A percentile compares a stretch with the other conserved stretches of the same genome.
Conservation (phyloP, 2,329 filamentous ascomycete species). For the Hypoxylon sp. region DNA sequence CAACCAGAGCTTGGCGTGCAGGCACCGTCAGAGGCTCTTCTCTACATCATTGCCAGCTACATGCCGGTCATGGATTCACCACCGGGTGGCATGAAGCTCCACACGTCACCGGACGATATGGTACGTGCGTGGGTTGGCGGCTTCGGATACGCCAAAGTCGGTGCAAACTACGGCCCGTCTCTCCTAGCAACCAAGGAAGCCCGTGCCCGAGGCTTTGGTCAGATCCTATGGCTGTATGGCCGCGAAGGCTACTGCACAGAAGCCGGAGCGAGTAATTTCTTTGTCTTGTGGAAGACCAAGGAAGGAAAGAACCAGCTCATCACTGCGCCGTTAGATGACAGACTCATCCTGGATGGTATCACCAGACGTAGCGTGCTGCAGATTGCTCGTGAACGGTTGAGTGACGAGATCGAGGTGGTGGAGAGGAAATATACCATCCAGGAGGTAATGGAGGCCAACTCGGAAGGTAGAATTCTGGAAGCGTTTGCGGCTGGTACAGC, state of each 20-base stretch:
- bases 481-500: slow-evolving; percentile 90
- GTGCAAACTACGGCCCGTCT: slow-evolving; percentile 91
- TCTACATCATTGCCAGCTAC: slow-evolving; percentile 82
- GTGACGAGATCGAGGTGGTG: slow-evolving; percentile 74
- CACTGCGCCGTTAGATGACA: slow-evolving; percentile 85
- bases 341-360: slow-evolving; percentile 88
- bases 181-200: slow-evolving; percentile 84
- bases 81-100: slow-evolving; percentile 74
- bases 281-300: slow-evolving; percentile 80
- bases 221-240: slow-evolving; percentile 95
- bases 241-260: slow-evolving; percentile 84
- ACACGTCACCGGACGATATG: slow-evolving; percentile 84
- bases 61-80: slow-evolving; percentile 70
- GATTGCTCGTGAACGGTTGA: slow-evolving; percentile 74
- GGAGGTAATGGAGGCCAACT: slow-evolving; percentile 78
- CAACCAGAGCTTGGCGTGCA: slow-evolving; percentile 85
- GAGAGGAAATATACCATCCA: slow-evolving; percentile 87
- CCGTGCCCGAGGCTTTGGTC: slow-evolving; percentile 79
- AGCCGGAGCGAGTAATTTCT: slow-evolving; percentile 93
- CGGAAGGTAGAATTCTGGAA: slow-evolving; percentile 84
- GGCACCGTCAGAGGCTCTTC: slow-evolving; percentile 82
- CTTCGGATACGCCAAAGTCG: slow-evolving; percentile 92
- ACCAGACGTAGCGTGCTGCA: slow-evolving; percentile 86
- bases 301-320: slow-evolving; percentile 77
- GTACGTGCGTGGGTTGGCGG: slow-evolving; percentile 94